Evolutionary conservation across 2,329 filamentous ascomycete genomes (phyloP).

Genomic region (Ceratocystis colombiana): DNA sequence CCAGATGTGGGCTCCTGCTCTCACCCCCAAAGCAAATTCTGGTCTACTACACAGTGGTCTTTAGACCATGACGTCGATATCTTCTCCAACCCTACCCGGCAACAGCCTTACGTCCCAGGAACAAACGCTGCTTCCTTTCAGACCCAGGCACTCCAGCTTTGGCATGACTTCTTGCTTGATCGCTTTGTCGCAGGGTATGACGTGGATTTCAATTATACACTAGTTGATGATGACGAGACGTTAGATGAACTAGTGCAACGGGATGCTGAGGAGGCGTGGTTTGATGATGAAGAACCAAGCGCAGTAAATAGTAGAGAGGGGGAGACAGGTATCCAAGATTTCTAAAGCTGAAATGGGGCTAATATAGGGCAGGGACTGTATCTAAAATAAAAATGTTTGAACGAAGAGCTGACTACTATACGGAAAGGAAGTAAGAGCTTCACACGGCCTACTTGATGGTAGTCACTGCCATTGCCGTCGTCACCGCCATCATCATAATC

Average conservation of each 20-base stretch:
- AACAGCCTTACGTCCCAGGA: not conserved
- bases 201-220: conserved; percentile 64
- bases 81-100: not conserved
- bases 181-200: conserved; percentile 68
- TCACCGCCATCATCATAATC: not conserved
- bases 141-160: conserved; percentile 57
- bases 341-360: conserved; percentile 35
- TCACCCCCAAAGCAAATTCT: not conserved
- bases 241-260: conserved; percentile 48
- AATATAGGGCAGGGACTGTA: not conserved
- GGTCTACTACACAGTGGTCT: conserved; percentile 11
- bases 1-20: not conserved
- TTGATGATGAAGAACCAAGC: conserved; percentile 65
- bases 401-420: too few species aligned
- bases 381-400: not conserved
- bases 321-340: conserved; percentile 65
- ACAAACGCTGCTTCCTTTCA: conserved; percentile 28
- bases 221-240: conserved; percentile 61
- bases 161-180: conserved; percentile 61
- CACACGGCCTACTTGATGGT: not conserved
- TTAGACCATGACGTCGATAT: not conserved
- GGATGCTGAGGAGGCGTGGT: conserved; percentile 65
- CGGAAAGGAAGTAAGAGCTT: too few species aligned
- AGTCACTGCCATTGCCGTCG: not conserved
- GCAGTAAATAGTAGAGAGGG: conserved; percentile 37